Conservation (phyloP, 306 rosid species). For the Corylus americana region DNA sequence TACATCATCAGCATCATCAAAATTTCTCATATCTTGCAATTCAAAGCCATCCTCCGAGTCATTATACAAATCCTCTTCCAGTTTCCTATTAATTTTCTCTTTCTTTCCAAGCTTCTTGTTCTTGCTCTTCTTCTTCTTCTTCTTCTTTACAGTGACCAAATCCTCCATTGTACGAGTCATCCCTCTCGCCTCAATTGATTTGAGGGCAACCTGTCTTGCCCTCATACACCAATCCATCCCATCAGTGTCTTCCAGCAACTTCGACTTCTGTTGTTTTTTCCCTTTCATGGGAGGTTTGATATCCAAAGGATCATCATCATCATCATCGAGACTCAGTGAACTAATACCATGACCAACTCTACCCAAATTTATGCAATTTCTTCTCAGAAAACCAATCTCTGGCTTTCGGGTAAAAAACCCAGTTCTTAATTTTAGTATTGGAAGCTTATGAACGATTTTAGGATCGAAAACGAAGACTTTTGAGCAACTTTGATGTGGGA, state of each 20-base stretch:
- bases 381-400: slow-evolving; percentile 25
- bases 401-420: slow-evolving; percentile 30
- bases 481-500: slow-evolving; percentile 49
- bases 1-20: slow-evolving; percentile 28
- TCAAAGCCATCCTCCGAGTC: slow-evolving; percentile 48
- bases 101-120: slow-evolving; percentile 48
- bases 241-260: slow-evolving; percentile 55
- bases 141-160: slow-evolving; percentile 53
- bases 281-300: slow-evolving; percentile 62
- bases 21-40: slow-evolving; percentile 21
- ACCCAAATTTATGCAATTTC: slow-evolving; percentile 36
- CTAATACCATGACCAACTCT: slow-evolving; percentile 17
- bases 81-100: slow-evolving; percentile 42
- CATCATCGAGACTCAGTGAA: slow-evolving; percentile 24
- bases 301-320: slow-evolving; percentile 51
- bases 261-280: slow-evolving; percentile 44
- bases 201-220: slow-evolving; percentile 74
- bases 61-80: slow-evolving; percentile 35
- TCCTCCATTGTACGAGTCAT: slow-evolving; percentile 54
- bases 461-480: slow-evolving; percentile 49
- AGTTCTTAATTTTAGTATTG: slow-evolving; percentile 26
- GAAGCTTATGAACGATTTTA: slow-evolving; percentile 30
- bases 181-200: slow-evolving; percentile 69
- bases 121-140: slow-evolving; percentile 45
- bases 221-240: slow-evolving; percentile 89